Conservation (phyloP, 2,329 filamentous ascomycete genomes). For the Trichoderma oligosporum region DNA sequence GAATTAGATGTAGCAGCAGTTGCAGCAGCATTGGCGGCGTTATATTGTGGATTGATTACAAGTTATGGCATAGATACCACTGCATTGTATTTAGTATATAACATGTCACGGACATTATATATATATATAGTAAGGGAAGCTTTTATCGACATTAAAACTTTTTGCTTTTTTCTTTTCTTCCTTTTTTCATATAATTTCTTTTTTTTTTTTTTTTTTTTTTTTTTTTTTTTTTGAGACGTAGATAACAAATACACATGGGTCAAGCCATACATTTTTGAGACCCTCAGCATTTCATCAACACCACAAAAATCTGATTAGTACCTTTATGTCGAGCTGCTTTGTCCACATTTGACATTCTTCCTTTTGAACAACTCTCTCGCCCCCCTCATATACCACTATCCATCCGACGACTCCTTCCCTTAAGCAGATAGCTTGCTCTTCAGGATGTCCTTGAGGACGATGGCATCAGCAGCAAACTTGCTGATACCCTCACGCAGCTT, state of each 20-base stretch:
- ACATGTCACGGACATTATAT: neutral
- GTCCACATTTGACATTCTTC: neutral
- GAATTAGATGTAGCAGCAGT: neutral
- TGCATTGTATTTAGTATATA: neutral
- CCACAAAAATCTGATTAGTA: neutral
- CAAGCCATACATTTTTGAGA: slow-evolving; percentile 14
- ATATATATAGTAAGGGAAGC: neutral
- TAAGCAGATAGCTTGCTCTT: slow-evolving; percentile 70
- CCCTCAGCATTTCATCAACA: slow-evolving; percentile 15
- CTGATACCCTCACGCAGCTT: slow-evolving; percentile 99
- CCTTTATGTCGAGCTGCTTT: neutral
- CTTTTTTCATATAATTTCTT: neutral
- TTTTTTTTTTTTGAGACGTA: slow-evolving; percentile 1
- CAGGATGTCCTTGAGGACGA: slow-evolving; percentile 89
- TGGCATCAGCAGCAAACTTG: slow-evolving; percentile 95
- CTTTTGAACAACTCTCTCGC: neutral
- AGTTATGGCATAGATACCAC: neutral
- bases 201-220: slow-evolving; percentile 6
- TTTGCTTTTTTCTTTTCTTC: neutral
- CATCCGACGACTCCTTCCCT: slow-evolving; percentile 17
- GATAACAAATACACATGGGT: slow-evolving; percentile 11
- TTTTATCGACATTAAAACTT: neutral
- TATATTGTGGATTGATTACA: neutral
- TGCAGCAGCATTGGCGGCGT: neutral
- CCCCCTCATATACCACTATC: neutral